These are phyloP conservation scores for Lophiotrema nucula DNA, from an alignment of 495 filamentous ascomycete species.

Conservation along the genomic window DNA sequence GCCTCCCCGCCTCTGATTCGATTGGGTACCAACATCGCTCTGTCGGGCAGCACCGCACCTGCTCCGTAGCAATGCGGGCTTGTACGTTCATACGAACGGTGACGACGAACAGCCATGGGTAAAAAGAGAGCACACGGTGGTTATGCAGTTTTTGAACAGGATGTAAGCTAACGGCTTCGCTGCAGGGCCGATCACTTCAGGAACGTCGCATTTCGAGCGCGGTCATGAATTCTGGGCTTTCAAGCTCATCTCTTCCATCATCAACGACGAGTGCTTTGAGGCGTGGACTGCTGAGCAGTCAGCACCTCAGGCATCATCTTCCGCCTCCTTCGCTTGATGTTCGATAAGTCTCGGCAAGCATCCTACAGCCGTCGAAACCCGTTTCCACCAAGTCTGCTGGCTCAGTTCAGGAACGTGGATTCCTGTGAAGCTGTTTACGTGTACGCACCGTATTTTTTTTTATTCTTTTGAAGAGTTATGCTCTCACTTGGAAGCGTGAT, in stretches of 20 bases:
- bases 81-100: neutral
- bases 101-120: too few relatives aligned
- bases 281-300: neutral
- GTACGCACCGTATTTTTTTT: too few relatives aligned
- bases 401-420: too few relatives aligned
- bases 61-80: neutral
- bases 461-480: too few relatives aligned
- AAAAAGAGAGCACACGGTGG: too few relatives aligned
- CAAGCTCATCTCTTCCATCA: slow-evolving; percentile 20
- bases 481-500: too few relatives aligned
- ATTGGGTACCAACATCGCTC: neutral
- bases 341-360: too few relatives aligned
- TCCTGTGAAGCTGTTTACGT: too few relatives aligned
- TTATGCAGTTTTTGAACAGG: neutral
- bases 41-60: neutral
- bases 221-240: slow-evolving; percentile 23
- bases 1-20: neutral
- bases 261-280: slow-evolving; percentile 23
- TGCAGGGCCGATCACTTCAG: slow-evolving; percentile 13
- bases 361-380: too few relatives aligned
- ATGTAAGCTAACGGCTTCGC: neutral
- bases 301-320: neutral
- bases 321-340: too few relatives aligned
- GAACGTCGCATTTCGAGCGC: slow-evolving; percentile 21
- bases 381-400: too few relatives aligned